Evolutionary conservation across 345 rosid genomes (phyloP).

Genomic region (Ailanthus altissimus): DNA sequence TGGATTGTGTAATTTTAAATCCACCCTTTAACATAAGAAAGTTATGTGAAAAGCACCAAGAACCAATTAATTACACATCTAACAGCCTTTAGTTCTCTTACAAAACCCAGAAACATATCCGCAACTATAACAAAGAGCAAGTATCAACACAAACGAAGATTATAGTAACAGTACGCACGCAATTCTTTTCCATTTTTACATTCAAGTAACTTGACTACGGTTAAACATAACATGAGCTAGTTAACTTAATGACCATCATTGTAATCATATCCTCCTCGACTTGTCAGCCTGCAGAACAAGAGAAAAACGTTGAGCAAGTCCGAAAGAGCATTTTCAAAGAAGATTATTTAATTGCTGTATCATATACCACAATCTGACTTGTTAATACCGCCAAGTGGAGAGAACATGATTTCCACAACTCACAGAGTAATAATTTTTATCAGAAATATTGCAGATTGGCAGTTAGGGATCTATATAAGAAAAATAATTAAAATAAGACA

Average conservation of each 20-base stretch:
- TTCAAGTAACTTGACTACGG: not conserved
- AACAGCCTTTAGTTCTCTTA: slow-evolving; percentile 1
- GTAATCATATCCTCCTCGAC: slow-evolving; percentile 47
- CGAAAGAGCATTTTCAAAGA: not conserved
- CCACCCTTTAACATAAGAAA: not conserved
- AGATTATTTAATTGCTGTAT: not conserved
- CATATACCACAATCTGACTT: too few species aligned
- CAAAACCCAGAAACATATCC: not conserved
- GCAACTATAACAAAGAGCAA: not conserved
- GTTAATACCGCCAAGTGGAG: not conserved
- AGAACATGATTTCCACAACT: not conserved
- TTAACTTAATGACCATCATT: slow-evolving; percentile 31
- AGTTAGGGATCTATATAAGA: not conserved
- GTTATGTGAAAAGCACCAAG: not conserved
- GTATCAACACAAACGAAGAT: not conserved
- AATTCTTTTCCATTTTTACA: not conserved
- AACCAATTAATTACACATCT: slow-evolving; percentile 18
- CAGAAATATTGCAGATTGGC: not conserved
- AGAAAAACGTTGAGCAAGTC: not conserved
- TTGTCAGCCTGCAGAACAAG: slow-evolving; percentile 57
- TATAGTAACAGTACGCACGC: too few species aligned
- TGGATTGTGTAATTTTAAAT: not conserved
- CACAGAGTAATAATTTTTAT: not conserved
- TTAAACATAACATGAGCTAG: not conserved
- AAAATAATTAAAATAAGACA: slow-evolving; percentile 3